A percentile compares a stretch with the other conserved stretches of the same genome.
Evolutionary conservation across 2,329 filamentous ascomycete genomes (phyloP).

Genomic region (Cryphonectria radicalis): DNA sequence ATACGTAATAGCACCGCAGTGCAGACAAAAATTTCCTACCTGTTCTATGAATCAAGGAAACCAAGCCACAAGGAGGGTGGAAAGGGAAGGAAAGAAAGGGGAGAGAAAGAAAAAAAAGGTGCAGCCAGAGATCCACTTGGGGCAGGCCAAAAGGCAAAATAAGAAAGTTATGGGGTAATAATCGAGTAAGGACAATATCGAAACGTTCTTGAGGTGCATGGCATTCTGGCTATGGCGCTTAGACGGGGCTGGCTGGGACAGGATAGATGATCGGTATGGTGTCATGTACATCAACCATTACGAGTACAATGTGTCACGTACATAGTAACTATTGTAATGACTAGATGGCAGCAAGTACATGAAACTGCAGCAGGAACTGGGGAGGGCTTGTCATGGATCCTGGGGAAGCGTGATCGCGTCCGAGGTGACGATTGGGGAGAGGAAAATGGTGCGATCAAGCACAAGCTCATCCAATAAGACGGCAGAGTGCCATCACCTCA

Average conservation of each 20-base stretch:
- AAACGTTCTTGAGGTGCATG: neutral
- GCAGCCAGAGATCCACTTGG: slow-evolving; percentile 16
- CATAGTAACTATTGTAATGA: neutral
- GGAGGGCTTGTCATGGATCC: neutral
- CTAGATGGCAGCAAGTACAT: neutral
- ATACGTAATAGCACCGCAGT: slow-evolving; percentile 25
- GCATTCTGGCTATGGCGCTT: neutral
- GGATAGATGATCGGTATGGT: neutral
- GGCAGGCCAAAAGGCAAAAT: neutral
- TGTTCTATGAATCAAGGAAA: neutral
- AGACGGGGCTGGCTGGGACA: neutral
- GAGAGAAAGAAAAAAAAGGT: too few relatives aligned
- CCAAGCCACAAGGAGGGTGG: neutral
- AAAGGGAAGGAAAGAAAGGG: neutral
- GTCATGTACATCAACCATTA: neutral
- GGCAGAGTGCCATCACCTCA: slow-evolving; percentile 21
- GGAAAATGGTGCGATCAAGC: slow-evolving; percentile 21
- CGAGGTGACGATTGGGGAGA: neutral
- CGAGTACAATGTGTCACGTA: neutral
- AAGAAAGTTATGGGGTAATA: slow-evolving; percentile 21
- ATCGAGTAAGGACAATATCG: slow-evolving; percentile 17
- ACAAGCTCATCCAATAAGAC: slow-evolving; percentile 4
- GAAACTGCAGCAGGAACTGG: neutral
- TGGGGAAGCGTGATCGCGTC: neutral
- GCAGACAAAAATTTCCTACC: slow-evolving; percentile 12